Percentiles rank a stretch among this genome's conserved stretches.
Conservation (phyloP, 2,329 filamentous ascomycete genomes). For the Alternaria triticimaculans region DNA sequence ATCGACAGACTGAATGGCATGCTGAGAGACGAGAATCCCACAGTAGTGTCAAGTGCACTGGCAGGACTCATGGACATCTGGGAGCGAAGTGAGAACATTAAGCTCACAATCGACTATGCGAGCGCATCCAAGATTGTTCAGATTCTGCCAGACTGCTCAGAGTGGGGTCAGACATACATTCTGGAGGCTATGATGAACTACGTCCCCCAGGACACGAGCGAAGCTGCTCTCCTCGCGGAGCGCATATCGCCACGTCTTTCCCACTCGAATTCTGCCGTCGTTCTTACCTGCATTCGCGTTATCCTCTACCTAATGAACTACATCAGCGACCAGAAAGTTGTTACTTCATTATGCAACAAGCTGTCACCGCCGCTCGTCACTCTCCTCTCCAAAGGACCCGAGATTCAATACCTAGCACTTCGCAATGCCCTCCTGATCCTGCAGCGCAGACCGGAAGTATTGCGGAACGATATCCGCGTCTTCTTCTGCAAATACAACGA, state of each 20-base stretch:
- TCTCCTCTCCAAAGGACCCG: slow-evolving; percentile 90
- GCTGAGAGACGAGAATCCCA: slow-evolving; percentile 94
- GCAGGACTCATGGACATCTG: slow-evolving; percentile 96
- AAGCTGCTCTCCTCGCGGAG: slow-evolving; percentile 89
- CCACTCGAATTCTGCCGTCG: slow-evolving; percentile 95
- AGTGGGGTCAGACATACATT: slow-evolving; percentile 99
- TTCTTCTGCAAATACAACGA: slow-evolving; percentile 99
- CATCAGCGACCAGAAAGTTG: slow-evolving; percentile 88
- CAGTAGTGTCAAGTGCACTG: slow-evolving; percentile 92
- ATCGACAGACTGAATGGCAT: slow-evolving; percentile 91
- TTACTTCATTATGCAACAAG: slow-evolving; percentile 86
- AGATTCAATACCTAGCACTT: slow-evolving; percentile 96
- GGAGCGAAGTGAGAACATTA: slow-evolving; percentile 97
- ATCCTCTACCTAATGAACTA: slow-evolving; percentile 99
- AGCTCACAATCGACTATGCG: slow-evolving; percentile 95
- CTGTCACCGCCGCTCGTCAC: slow-evolving; percentile 95
- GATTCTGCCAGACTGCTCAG: slow-evolving; percentile 94
- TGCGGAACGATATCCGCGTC: slow-evolving; percentile 95
- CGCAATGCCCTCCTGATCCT: slow-evolving; percentile 93
- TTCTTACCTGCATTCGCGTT: slow-evolving; percentile 93
- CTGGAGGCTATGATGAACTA: slow-evolving; percentile 98
- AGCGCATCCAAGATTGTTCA: slow-evolving; percentile 99
- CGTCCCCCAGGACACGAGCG: slow-evolving; percentile 86
- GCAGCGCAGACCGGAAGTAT: slow-evolving; percentile 88
- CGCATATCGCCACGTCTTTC: slow-evolving; percentile 94